phyloP scores from a whole-genome alignment of 257 asterid species.

The Gentiana dahurica region DNA sequence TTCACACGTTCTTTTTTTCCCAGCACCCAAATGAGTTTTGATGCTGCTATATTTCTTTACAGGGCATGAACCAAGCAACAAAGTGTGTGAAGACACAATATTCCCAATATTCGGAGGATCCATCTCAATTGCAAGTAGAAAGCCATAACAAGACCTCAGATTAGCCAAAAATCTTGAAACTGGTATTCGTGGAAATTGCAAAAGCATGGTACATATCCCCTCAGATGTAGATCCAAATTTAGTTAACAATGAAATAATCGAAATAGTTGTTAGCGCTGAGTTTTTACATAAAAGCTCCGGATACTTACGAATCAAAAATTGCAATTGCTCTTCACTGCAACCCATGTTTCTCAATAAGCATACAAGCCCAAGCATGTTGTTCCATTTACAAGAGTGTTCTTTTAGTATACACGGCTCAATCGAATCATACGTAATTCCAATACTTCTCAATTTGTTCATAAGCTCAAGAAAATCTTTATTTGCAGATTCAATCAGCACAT shows the following conservation, averaged over 20 bases:
- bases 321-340: constrained; percentile 30
- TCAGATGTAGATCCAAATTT: constrained; percentile 39
- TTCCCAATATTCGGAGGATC: constrained; percentile 27
- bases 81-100: constrained; percentile 26
- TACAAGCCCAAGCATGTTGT: constrained; percentile 28
- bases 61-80: constrained; percentile 45
- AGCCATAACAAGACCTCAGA: constrained; percentile 31
- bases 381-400: constrained; percentile 40
- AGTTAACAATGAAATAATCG: constrained; percentile 34
- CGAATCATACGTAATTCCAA: constrained; percentile 32
- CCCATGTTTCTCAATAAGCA: constrained; percentile 30
- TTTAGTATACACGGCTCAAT: constrained; percentile 32
- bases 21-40: constrained; percentile 20
- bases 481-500: constrained; percentile 31
- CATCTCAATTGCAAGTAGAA: constrained; percentile 51
- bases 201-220: constrained; percentile 24
- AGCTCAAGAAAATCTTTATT: constrained; percentile 24
- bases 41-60: constrained; percentile 35
- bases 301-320: constrained; percentile 20
- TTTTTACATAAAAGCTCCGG: constrained; percentile 42
- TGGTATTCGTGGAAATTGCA: constrained; percentile 36
- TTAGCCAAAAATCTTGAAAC: constrained; percentile 26
- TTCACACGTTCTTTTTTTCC: constrained; percentile 37
- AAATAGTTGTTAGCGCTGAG: constrained; percentile 36
- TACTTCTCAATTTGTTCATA: constrained; percentile 29